phyloP scores from a whole-genome alignment of 345 rosid species.

The Hibiscus tridactylites region DNA sequence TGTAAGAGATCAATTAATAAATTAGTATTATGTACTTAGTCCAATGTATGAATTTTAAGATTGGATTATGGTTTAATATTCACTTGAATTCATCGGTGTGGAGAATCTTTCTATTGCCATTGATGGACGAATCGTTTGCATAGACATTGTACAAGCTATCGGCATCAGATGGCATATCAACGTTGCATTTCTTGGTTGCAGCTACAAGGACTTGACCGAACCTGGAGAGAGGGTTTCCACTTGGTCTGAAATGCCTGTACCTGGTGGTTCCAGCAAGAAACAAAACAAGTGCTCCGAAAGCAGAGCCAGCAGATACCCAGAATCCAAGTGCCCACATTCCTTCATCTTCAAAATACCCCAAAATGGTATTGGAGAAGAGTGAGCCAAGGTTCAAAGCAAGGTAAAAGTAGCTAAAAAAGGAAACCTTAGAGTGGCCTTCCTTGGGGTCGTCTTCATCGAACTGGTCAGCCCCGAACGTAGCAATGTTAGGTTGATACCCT shows the following conservation, averaged over 20 bases:
- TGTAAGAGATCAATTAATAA: constrained; percentile 15
- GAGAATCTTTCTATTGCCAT: constrained; percentile 59
- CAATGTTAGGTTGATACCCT: constrained; percentile 97
- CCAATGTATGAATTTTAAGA: not conserved
- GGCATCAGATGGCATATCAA: constrained; percentile 30
- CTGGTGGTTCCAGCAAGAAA: constrained; percentile 64
- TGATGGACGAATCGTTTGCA: constrained; percentile 30
- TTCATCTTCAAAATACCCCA: constrained; percentile 86
- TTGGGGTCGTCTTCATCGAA: constrained; percentile 82
- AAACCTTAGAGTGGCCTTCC: constrained; percentile 79
- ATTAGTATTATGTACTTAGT: not conserved
- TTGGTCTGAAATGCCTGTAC: constrained; percentile 83
- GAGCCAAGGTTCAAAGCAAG: constrained; percentile 87
- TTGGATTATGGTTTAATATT: constrained; percentile 3
- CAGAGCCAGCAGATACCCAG: constrained; percentile 88
- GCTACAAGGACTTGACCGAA: constrained; percentile 80
- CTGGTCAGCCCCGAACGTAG: constrained; percentile 94
- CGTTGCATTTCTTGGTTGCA: constrained; percentile 65
- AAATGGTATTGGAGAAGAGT: constrained; percentile 86
- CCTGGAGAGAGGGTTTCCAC: constrained; percentile 80
- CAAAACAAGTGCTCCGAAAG: constrained; percentile 60
- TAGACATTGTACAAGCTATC: constrained; percentile 41
- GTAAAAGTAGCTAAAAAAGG: constrained; percentile 97
- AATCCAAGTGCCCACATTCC: constrained; percentile 96
- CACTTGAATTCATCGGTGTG: constrained; percentile 88